Evolutionary conservation across 345 rosid genomes (phyloP).

Genomic region (Passiflora organensis): DNA sequence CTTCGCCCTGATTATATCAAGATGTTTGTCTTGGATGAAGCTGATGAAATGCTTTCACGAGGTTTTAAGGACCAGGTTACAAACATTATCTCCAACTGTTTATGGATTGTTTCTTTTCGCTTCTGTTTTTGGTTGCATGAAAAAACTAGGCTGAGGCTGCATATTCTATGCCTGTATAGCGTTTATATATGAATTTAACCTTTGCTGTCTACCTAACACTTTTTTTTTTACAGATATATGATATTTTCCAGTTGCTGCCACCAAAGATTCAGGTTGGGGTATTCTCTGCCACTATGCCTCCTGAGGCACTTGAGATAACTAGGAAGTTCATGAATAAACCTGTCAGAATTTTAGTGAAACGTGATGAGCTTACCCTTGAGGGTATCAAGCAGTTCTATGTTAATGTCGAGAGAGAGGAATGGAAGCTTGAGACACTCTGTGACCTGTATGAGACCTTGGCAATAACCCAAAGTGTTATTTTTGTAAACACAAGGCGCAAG

Average conservation of each 20-base stretch:
- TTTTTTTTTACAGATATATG: slow-evolving; percentile 52
- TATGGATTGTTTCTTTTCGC: not conserved
- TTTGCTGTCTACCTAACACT: not conserved
- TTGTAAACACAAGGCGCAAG: slow-evolving; percentile 86
- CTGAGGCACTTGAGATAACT: slow-evolving; percentile 85
- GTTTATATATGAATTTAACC: not conserved
- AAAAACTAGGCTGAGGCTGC: not conserved
- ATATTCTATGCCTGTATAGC: too few relatives aligned
- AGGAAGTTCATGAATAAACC: slow-evolving; percentile 89
- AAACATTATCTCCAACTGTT: not conserved
- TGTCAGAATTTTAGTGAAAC: slow-evolving; percentile 76
- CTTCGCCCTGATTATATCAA: slow-evolving; percentile 18
- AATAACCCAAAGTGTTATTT: slow-evolving; percentile 86
- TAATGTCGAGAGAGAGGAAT: slow-evolving; percentile 75
- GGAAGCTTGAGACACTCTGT: slow-evolving; percentile 81
- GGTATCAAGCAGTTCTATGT: slow-evolving; percentile 85
- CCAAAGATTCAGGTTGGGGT: slow-evolving; percentile 72
- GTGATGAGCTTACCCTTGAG: slow-evolving; percentile 89
- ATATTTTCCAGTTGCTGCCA: slow-evolving; percentile 77
- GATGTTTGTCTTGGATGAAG: slow-evolving; percentile 22
- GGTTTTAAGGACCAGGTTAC: slow-evolving; percentile 24
- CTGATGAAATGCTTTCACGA: slow-evolving; percentile 23
- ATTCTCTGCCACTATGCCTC: slow-evolving; percentile 94
- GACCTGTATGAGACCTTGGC: slow-evolving; percentile 81
- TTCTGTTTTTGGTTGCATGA: not conserved